Conservation (phyloP, 2,329 filamentous ascomycete genomes). For the Neopestalotiopsis clavispora region DNA sequence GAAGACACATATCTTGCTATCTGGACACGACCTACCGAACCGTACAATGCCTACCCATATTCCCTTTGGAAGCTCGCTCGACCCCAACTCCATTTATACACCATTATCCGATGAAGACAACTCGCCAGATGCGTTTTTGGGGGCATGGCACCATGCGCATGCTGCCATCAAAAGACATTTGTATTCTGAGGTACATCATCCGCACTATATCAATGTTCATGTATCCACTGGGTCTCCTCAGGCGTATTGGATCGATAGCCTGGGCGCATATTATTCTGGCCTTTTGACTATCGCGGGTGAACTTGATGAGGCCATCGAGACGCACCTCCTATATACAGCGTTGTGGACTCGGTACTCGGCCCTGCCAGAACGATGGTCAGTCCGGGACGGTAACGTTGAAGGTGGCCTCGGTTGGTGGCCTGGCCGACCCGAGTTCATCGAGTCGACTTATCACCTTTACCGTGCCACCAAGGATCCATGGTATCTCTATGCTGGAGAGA, state of each 20-base stretch:
- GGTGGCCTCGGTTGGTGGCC: conserved; percentile 93
- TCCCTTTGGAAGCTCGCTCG: conserved; percentile 52
- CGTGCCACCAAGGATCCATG: conserved; percentile 91
- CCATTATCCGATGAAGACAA: conserved; percentile 69
- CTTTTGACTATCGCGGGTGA: conserved; percentile 85
- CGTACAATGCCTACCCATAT: conserved; percentile 46
- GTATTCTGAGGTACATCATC: conserved; percentile 84
- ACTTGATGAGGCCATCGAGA: conserved; percentile 86
- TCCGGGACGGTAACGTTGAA: conserved; percentile 82
- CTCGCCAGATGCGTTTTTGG: conserved; percentile 77
- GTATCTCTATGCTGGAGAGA: conserved; percentile 95
- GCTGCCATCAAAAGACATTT: conserved; percentile 87
- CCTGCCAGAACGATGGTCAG: conserved; percentile 92
- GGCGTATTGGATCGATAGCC: conserved; percentile 93
- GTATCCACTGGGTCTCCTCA: conserved; percentile 85
- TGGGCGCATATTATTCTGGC: conserved; percentile 94
- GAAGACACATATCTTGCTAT: conserved; percentile 90
- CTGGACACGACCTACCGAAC: conserved; percentile 70
- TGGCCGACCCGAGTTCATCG: conserved; percentile 93
- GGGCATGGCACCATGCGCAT: conserved; percentile 85
- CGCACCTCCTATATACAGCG: conserved; percentile 88
- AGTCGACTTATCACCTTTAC: conserved; percentile 96
- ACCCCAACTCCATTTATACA: conserved; percentile 66
- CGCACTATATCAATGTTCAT: conserved; percentile 92
- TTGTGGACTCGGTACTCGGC: conserved; percentile 96